Conservation (phyloP, 2,329 filamentous ascomycete genomes). For the Claviceps capensis region DNA sequence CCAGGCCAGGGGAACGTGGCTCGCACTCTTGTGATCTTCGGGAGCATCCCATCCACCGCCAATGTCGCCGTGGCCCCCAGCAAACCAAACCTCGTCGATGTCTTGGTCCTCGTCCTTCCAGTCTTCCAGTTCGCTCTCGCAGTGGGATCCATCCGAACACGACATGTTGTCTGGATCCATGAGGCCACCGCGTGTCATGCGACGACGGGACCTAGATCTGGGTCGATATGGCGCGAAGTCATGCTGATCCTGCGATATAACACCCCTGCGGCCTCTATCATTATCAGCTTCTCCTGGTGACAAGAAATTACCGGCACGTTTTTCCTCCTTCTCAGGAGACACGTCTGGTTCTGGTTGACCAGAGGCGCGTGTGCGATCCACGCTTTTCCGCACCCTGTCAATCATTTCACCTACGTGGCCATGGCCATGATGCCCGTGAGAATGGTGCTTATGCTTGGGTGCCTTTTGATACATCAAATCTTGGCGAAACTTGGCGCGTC, state of each 20-base stretch:
- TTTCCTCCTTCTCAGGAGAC: background rate
- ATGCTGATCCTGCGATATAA: background rate
- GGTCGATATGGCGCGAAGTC: conserved; percentile 27
- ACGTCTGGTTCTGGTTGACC: background rate
- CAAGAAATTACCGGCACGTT: conserved; percentile 5
- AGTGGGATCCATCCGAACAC: conserved; percentile 16
- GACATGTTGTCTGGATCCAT: conserved; percentile 16
- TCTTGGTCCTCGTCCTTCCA: conserved; percentile 47
- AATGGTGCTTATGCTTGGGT: conserved; percentile 7
- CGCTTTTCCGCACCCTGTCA: conserved; percentile 8
- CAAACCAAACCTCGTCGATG: conserved; percentile 70
- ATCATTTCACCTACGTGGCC: conserved; percentile 11
- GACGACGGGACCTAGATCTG: conserved; percentile 24
- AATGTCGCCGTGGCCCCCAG: conserved; percentile 66
- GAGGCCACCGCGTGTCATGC: conserved; percentile 7
- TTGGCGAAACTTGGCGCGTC: conserved; percentile 58
- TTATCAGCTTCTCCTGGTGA: conserved; percentile 6
- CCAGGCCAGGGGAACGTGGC: conserved; percentile 56
- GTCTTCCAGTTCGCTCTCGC: conserved; percentile 20
- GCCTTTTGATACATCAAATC: conserved; percentile 47
- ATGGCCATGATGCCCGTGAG: conserved; percentile 13
- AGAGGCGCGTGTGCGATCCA: conserved; percentile 3
- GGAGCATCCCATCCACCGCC: conserved; percentile 61
- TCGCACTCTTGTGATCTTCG: conserved; percentile 44
- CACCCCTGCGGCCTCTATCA: conserved; percentile 8